phyloP scores from a whole-genome alignment of 306 rosid species.

The Castanea mollissima region DNA sequence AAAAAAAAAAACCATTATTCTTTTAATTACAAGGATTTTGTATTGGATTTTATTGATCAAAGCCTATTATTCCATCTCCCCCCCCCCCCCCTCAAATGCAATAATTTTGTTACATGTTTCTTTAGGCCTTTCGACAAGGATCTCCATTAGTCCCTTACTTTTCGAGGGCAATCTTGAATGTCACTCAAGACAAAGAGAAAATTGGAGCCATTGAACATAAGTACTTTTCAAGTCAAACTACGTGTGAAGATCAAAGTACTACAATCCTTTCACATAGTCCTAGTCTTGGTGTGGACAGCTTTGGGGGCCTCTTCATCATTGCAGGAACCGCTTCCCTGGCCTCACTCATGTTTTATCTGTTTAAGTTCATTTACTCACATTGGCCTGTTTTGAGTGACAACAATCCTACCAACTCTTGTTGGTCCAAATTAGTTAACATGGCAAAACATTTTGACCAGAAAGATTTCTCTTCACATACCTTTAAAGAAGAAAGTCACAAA shows the following conservation, averaged over 20 bases:
- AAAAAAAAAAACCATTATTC: too few relatives aligned
- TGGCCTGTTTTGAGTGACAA: not conserved
- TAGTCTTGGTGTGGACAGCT: constrained; percentile 30
- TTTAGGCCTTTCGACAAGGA: constrained; percentile 40
- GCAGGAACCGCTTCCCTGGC: constrained; percentile 17
- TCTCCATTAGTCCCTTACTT: constrained; percentile 38
- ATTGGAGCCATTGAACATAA: constrained; percentile 19
- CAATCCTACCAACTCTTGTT: not conserved
- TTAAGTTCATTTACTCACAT: not conserved
- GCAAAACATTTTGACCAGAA: constrained; percentile 11
- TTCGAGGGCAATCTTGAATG: constrained; percentile 45
- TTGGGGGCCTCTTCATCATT: constrained; percentile 47
- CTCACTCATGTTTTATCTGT: constrained; percentile 2
- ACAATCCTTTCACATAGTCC: constrained; percentile 7
- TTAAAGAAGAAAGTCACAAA: too few relatives aligned
- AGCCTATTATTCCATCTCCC: too few relatives aligned
- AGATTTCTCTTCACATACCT: not conserved
- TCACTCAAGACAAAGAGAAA: constrained; percentile 23
- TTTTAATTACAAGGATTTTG: too few relatives aligned
- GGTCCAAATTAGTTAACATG: not conserved
- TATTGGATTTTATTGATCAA: too few relatives aligned
- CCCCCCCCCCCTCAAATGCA: too few relatives aligned
- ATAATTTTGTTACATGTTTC: not conserved
- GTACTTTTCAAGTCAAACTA: constrained; percentile 11
- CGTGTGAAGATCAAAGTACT: constrained; percentile 9